Conservation (phyloP, 495 filamentous ascomycete genomes). For the Pseudotulostoma volvatum region DNA sequence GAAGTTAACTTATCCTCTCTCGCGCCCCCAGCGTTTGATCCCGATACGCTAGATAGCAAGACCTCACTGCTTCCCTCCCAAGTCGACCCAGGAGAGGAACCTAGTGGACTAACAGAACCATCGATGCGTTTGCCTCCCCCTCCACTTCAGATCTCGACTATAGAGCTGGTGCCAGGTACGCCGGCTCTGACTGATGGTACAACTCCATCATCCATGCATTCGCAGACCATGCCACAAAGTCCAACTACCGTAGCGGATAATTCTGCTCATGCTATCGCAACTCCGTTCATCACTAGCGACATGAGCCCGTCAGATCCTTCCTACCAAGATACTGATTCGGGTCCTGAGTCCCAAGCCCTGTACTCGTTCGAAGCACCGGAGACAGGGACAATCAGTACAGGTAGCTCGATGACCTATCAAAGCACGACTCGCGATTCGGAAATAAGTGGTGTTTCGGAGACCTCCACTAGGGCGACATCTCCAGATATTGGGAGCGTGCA, state of each 20-base stretch:
- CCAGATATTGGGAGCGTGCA: conserved; percentile 43
- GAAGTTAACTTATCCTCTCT: conserved; percentile 45
- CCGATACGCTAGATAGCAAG: not conserved
- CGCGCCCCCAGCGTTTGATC: not conserved
- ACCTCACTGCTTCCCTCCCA: not conserved
- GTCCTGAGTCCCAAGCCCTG: conserved; percentile 2
- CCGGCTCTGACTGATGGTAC: conserved; percentile 25
- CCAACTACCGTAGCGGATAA: conserved; percentile 6
- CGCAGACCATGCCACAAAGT: conserved; percentile 9
- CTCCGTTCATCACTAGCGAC: conserved; percentile 3
- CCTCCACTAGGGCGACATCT: conserved; percentile 79
- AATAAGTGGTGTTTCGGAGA: conserved; percentile 60
- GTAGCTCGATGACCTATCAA: conserved; percentile 56
- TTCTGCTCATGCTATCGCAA: not conserved
- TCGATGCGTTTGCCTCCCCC: conserved; percentile 25
- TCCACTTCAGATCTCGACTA: conserved; percentile 19
- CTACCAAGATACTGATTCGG: conserved; percentile 2
- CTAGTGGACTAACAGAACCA: conserved; percentile 6
- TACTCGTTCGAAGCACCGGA: conserved; percentile 1
- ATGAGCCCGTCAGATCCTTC: conserved; percentile 4
- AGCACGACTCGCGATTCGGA: conserved; percentile 66
- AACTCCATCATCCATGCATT: conserved; percentile 29
- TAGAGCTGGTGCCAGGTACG: conserved; percentile 15
- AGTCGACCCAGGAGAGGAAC: not conserved
- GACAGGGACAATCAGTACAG: conserved; percentile 32